A percentile compares a stretch with the other conserved stretches of the same genome.
Conservation (phyloP, 441 rosid species). For the Mallotus repandus region DNA sequence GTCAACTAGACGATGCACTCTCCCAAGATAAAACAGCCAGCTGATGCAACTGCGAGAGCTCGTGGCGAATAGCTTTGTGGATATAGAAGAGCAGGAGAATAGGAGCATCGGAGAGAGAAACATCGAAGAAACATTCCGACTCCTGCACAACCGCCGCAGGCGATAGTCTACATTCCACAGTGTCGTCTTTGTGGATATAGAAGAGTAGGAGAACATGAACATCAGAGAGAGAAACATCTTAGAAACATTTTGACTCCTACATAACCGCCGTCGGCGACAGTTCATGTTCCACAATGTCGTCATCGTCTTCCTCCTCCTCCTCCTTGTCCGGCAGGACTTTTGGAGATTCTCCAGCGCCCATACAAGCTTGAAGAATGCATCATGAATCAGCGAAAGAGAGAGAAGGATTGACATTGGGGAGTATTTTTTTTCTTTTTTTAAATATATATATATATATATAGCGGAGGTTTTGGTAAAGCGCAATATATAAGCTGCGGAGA, state of each 20-base stretch:
- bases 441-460: too few species aligned
- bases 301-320: neutral
- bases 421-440: too few species aligned
- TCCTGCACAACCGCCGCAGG: constrained; percentile 2
- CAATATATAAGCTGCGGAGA: too few species aligned
- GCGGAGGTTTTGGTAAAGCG: too few species aligned
- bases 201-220: constrained; percentile 66
- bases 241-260: neutral
- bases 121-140: constrained; percentile 15
- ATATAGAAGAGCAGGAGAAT: constrained; percentile 56
- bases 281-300: neutral
- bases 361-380: constrained; percentile 20
- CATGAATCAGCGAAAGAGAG: constrained; percentile 39
- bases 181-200: constrained; percentile 32
- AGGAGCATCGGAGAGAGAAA: constrained; percentile 56
- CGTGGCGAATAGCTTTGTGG: constrained; percentile 67
- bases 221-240: constrained; percentile 39
- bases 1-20: constrained; percentile 11
- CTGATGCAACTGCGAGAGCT: constrained; percentile 51
- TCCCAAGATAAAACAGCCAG: constrained; percentile 41
- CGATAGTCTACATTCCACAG: neutral
- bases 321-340: constrained; percentile 35
- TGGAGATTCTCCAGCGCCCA: constrained; percentile 43
- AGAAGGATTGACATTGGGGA: constrained; percentile 37
- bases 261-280: neutral